Base-by-base conservation (phyloP, 2,329 filamentous ascomycete genomes). In the Diaporthe citrichinensis region DNA sequence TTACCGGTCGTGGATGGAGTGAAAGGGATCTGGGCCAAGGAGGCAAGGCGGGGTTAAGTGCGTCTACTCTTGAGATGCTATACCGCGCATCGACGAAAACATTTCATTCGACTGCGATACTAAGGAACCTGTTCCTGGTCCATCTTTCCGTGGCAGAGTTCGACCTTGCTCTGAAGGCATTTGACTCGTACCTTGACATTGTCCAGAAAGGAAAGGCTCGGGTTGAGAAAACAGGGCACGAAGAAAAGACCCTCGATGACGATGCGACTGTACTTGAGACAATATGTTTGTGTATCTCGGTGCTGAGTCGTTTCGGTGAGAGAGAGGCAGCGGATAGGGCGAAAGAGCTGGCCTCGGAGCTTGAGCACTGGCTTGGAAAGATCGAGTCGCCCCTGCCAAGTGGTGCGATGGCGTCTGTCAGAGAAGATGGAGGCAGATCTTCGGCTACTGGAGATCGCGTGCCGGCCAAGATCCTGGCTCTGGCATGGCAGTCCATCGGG, bases 51-150 rank as follows among this genome's bases (percentile, higher is more conserved):
- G 91, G 89, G 31, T 86, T 96, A 25, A 94, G 94, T 77, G 92
- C 93, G 72, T 92, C 92, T 69, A 92, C 97, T 44, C 89, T 99
- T 55, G 96, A 97, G 83, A 94, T 95, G 39, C 88, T 99, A 9
- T 99, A 98, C 84, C 93, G 94, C 53, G 95, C 96, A 31, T 95
- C 96, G 10, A 95, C 94, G 14, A 98, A 97, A 84, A 98, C 96
- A 0, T 99, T 97, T 81, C 97, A 99, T 84, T 99, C 97, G 1
- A 98, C 96, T 1, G 88, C 95, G 14, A 94, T 98, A 77, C 86
- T 99, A 41, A 90, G 96, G 75, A 91, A 96, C 80, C 88, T 99
- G 0, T 98, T 98, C 82, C 93, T 92, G 15, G 93, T 98, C 2
- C 97, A 99, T 83, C 88, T 96, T 25, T 91, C 95, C 3, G 88